phyloP scores from a whole-genome alignment of 2,329 filamentous ascomycete genomes.

The Xylariaceae sp. region DNA sequence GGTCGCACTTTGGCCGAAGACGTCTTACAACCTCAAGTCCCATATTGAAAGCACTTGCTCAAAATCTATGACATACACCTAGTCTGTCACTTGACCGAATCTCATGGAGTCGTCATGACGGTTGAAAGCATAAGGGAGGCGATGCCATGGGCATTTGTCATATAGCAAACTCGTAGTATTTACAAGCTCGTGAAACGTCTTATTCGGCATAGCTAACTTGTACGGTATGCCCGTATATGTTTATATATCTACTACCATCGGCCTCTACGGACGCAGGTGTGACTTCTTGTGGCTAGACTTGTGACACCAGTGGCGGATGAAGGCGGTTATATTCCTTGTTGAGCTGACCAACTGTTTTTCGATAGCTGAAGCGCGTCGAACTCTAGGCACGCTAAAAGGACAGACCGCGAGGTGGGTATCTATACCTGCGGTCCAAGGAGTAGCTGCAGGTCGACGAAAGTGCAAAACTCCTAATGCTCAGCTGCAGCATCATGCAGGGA shows the following conservation, averaged over 20 bases:
- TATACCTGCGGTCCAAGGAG: slow-evolving; percentile 27
- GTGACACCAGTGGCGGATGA: slow-evolving; percentile 32
- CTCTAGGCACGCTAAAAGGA: slow-evolving; percentile 20
- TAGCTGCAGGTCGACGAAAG: slow-evolving; percentile 43
- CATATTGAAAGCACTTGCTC: neutral
- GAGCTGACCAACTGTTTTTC: slow-evolving; percentile 29
- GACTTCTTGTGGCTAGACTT: slow-evolving; percentile 41
- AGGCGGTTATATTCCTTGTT: slow-evolving; percentile 23
- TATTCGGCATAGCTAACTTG: neutral
- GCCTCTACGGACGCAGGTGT: slow-evolving; percentile 37
- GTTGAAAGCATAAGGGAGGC: neutral
- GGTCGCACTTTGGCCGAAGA: slow-evolving; percentile 10
- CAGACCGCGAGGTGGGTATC: neutral
- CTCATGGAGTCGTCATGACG: neutral
- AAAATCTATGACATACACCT: slow-evolving; percentile 14
- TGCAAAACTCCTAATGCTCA: slow-evolving; percentile 36
- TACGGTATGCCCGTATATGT: neutral
- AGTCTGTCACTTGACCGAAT: slow-evolving; percentile 30
- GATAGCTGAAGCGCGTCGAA: slow-evolving; percentile 32
- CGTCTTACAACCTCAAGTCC: slow-evolving; percentile 2
- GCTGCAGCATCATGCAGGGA: slow-evolving; percentile 44
- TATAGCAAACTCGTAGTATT: neutral
- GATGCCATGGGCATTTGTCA: slow-evolving; percentile 4
- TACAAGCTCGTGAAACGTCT: neutral
- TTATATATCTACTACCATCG: slow-evolving; percentile 9